Base-by-base conservation (phyloP, 176 grass and related monocot genomes). In the Avena eriantha region DNA sequence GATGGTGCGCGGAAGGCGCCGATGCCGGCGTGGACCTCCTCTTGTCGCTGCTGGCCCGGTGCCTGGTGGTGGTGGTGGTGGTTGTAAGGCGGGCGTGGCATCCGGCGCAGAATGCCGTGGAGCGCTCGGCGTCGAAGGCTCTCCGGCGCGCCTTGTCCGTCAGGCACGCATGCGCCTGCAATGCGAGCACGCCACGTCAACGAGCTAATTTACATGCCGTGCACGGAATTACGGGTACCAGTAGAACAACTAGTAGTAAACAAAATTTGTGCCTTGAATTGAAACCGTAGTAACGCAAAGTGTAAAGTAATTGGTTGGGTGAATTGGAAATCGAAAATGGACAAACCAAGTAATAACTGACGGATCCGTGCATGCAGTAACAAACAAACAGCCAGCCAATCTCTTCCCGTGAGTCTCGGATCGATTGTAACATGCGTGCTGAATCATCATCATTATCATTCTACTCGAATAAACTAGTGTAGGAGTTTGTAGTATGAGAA, bases 141-240 rank as follows among this genome's bases (percentile, higher is more conserved):
- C 78, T 61, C 85, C 97, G 91, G 53, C 86, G 82, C 17, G 80
- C 76, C 93, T 64, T 64, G 86, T 99, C 92, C 14, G 87, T 88
- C 43, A 99, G 80, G 83, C 94, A 96, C 71, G 83, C 89, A 47
- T 93, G 89, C 73, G 97, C 97, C 97, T 98, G 83, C 83, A 59
- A 33, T 55, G 50, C 78, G 34, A 64, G 15, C 8, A 49, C 34
- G 14, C 26, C 26, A 67, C 14, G 33, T 69, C 7, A 69, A 19
- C 19, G 65, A 26, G 3, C 35, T 36, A 36, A 36, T 36, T 36
- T 36, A 36, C 35, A 36, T 36, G 35, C 36, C 0, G 36, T 39
- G 36, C 36, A 39, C 36, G 5, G 36, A 39, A 39, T 39, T 39
- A 39, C 36, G 36, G 36, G 5, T 39, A 39, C 36, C 36, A 29